Base-by-base conservation (phyloP, 495 filamentous ascomycete species). In the Melanomma pulvis-pyrius region DNA sequence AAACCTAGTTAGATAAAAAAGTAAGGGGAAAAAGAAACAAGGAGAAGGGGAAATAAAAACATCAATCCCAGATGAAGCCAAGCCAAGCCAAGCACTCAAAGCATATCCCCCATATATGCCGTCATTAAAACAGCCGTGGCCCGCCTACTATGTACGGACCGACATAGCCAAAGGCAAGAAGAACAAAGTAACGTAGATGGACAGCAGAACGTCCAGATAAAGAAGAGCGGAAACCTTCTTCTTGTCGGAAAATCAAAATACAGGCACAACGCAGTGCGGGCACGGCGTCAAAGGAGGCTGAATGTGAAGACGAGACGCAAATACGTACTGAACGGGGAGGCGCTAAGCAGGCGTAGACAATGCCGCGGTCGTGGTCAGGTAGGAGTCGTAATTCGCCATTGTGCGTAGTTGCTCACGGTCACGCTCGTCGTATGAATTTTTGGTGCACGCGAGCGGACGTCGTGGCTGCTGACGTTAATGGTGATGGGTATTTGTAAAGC, bases 291-390 rank as follows among this genome's bases (percentile, higher is more conserved):
- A 7, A 8, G n/a, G 13, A 3, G 32, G 59, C 12, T 12, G 21
- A 34, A 64, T 49, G 44, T 12, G 26, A 48, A 59, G 36, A 47
- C 26, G 46, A 28, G 52, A 65, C 61, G 55, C 44, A 55, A 66
- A 52, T 65, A 55, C 61, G 59, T 59, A 48, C 21, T 59, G 54
- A 48, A 57, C 29, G 50, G 13, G 50, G 15, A 21, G 1, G 36
- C 4, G 39, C n/a, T 11, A 3, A 25, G 54, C 13, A 28, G 63
- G 44, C 52, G 46, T 52, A 59, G 63, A 66, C 63, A 53, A 59
- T 28, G 57, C 47, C 12, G 29, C 21, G 30, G 28, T 63, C 47
- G 21, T 63, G 49, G 54, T 36, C 13, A 32, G 30, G 48, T 4
- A 51, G 15, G 17, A 19, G 28, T 54, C 17, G 41, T 24, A 34